These are phyloP conservation scores for Chlamydomonas incerta DNA, from an alignment of 139 green algal genomes.

Conservation along the genomic window DNA sequence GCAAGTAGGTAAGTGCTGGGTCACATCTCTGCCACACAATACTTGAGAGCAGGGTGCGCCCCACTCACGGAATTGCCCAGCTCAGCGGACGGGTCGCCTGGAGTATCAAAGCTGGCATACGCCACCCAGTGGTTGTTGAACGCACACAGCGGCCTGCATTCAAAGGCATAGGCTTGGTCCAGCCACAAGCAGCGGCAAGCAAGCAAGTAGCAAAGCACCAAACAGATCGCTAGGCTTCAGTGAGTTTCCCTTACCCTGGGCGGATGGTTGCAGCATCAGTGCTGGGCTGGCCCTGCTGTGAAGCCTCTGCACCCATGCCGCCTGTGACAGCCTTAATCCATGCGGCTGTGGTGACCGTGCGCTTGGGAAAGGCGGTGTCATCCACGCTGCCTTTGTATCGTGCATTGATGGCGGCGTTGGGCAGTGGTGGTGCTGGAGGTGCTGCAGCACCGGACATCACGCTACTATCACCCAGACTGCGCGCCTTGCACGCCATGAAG, in stretches of 20 bases:
- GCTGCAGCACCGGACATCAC: neutral
- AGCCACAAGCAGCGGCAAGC: neutral
- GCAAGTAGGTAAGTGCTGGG: neutral
- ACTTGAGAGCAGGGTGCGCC: neutral
- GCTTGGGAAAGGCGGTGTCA: constrained; percentile 6
- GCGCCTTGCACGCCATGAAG: constrained; percentile 29
- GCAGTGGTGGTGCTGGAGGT: neutral
- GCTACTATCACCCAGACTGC: neutral
- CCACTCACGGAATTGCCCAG: neutral
- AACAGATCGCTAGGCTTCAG: neutral
- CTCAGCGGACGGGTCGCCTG: neutral
- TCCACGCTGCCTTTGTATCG: neutral
- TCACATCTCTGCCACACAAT: neutral
- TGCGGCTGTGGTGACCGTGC: constrained; percentile 9
- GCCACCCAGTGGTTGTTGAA: neutral
- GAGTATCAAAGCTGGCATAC: neutral
- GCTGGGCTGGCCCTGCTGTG: too few relatives aligned
- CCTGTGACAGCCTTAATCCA: constrained; percentile 9
- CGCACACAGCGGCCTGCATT: constrained; percentile 1
- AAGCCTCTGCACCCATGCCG: too few relatives aligned
- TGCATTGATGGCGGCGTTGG: neutral
- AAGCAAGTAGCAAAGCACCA: neutral
- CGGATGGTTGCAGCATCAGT: too few relatives aligned
- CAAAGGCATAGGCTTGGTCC: too few relatives aligned
- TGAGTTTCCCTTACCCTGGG: neutral